Evolutionary conservation across 2,329 filamentous ascomycete species (phyloP).

Genomic region (Fusarium sp.): DNA sequence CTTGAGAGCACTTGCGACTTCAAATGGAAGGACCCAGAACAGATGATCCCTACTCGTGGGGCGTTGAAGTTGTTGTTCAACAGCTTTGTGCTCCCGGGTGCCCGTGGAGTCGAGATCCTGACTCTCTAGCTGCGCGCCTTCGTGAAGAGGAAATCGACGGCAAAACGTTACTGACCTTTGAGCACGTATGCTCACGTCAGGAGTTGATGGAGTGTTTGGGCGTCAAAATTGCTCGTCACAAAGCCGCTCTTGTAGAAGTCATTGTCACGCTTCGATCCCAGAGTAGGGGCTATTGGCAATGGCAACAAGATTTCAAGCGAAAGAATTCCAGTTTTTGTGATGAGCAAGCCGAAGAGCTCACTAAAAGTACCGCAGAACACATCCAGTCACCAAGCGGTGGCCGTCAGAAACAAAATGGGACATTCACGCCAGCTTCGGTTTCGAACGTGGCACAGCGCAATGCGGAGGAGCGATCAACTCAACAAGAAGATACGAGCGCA

Average conservation of each 20-base stretch:
- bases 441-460: neutral
- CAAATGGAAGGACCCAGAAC: constrained; percentile 45
- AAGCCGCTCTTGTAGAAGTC: constrained; percentile 67
- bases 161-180: constrained; percentile 68
- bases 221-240: constrained; percentile 68
- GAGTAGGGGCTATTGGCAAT: constrained; percentile 62
- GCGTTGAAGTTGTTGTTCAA: constrained; percentile 72
- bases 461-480: neutral
- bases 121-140: constrained; percentile 65
- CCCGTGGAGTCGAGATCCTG: constrained; percentile 64
- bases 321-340: constrained; percentile 30
- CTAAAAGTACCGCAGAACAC: neutral
- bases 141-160: constrained; percentile 75
- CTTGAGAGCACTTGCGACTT: neutral
- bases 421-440: neutral
- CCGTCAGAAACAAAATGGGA: neutral
- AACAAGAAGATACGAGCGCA: neutral
- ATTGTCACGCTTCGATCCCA: constrained; percentile 66
- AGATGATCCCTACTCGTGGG: constrained; percentile 81
- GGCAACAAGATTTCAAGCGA: constrained; percentile 44
- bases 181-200: constrained; percentile 62
- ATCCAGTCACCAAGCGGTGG: neutral
- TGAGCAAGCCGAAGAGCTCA: constrained; percentile 14
- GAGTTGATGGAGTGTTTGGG: constrained; percentile 66
- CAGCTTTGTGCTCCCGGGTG: constrained; percentile 70